Conservation (phyloP, 164 flowering plant genomes). For the Magnolia sinica region DNA sequence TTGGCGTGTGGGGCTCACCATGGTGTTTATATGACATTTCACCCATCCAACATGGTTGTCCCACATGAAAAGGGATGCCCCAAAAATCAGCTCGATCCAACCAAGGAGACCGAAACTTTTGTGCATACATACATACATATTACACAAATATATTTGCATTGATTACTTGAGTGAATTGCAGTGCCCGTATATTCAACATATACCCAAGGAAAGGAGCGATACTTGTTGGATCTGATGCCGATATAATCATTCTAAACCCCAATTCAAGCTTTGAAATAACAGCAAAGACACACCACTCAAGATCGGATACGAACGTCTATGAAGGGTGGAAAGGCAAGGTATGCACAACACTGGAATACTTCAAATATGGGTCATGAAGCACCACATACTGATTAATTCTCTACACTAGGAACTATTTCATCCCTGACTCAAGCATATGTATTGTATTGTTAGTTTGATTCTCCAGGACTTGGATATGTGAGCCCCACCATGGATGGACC, state of each 20-base stretch:
- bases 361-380: not conserved
- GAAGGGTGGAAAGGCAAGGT: slow-evolving; percentile 89
- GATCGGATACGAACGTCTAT: slow-evolving; percentile 80
- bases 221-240: slow-evolving; percentile 93
- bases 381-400: not conserved
- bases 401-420: not conserved
- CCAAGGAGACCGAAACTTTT: too few species aligned
- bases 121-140: too few species aligned
- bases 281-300: slow-evolving; percentile 71
- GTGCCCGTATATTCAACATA: slow-evolving; percentile 89
- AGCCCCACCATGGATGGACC: too few species aligned
- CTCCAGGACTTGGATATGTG: too few species aligned
- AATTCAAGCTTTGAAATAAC: slow-evolving; percentile 70
- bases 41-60: too few species aligned
- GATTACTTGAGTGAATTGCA: slow-evolving; percentile 20
- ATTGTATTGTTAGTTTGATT: too few species aligned
- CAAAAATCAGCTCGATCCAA: too few species aligned
- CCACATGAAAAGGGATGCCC: too few species aligned
- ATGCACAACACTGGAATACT: slow-evolving; percentile 1
- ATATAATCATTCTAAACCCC: slow-evolving; percentile 84
- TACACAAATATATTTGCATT: too few species aligned
- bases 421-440: not conserved
- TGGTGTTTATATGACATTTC: too few species aligned
- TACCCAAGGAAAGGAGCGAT: slow-evolving; percentile 97
- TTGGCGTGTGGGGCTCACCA: too few species aligned